A percentile compares a stretch with the other conserved stretches of the same genome.
Conservation (phyloP, 2,329 filamentous ascomycete species). For the Clonostachys rhizophaga region DNA sequence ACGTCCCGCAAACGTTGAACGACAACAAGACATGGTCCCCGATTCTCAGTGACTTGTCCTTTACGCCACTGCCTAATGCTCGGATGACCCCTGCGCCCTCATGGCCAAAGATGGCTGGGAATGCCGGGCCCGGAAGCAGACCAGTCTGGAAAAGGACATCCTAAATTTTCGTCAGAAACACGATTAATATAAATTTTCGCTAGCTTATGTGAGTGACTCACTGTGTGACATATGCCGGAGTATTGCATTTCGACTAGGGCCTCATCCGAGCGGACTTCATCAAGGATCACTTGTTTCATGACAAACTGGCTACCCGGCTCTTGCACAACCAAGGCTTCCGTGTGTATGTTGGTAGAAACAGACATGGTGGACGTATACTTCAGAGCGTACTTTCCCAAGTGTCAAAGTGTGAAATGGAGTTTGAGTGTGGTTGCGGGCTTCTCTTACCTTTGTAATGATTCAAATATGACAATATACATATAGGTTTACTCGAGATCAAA, state of each 20-base stretch:
- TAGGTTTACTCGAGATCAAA: too few relatives aligned
- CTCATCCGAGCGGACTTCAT: constrained; percentile 6
- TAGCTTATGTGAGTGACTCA: not conserved
- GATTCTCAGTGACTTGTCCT: constrained; percentile 13
- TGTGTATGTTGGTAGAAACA: not conserved
- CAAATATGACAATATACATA: too few relatives aligned
- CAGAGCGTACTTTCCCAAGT: too few relatives aligned
- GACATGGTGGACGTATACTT: not conserved
- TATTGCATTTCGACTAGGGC: constrained; percentile 17
- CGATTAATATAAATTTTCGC: not conserved
- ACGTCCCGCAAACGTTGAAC: constrained; percentile 22
- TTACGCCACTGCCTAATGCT: constrained; percentile 15
- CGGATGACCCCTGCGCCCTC: constrained; percentile 18
- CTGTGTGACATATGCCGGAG: constrained; percentile 20
- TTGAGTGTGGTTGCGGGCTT: too few relatives aligned
- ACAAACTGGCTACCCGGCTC: not conserved
- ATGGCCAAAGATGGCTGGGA: constrained; percentile 19
- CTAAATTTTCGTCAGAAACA: not conserved
- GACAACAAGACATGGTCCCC: constrained; percentile 22
- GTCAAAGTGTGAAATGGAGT: too few relatives aligned
- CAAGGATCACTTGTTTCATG: not conserved
- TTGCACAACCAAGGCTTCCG: not conserved
- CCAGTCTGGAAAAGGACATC: constrained; percentile 9
- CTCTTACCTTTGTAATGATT: too few relatives aligned
- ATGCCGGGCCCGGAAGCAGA: constrained; percentile 6